phyloP scores from a whole-genome alignment of 495 filamentous ascomycete genomes.

The Bathelium albidoporum region DNA sequence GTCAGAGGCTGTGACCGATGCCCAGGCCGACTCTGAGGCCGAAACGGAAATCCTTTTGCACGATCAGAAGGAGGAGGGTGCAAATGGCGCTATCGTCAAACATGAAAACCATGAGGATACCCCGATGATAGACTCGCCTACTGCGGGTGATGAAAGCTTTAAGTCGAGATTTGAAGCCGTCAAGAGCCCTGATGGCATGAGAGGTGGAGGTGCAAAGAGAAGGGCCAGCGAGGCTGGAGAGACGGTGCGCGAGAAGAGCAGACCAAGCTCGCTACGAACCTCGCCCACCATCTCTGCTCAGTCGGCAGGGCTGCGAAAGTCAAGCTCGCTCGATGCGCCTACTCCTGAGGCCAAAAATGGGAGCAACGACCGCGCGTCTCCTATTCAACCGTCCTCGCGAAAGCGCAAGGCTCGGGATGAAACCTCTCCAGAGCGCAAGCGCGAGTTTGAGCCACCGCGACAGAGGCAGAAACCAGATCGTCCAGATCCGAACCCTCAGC shows the following conservation, averaged over 20 bases:
- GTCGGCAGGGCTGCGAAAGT: not conserved
- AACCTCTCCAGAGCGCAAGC: not conserved
- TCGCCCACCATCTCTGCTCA: not conserved
- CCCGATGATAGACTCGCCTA: constrained; percentile 1
- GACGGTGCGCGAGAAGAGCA: not conserved
- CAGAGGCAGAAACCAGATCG: not conserved
- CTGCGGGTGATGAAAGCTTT: not conserved
- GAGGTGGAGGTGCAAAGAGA: not conserved
- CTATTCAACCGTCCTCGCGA: not conserved
- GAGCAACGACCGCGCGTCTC: not conserved
- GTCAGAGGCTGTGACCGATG: not conserved
- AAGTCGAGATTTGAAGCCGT: not conserved
- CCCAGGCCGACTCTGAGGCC: constrained; percentile 5
- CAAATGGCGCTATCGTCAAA: constrained; percentile 1
- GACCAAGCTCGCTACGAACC: not conserved
- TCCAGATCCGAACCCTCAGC: not conserved
- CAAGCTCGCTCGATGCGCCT: not conserved
- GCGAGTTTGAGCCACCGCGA: not conserved
- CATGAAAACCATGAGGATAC: not conserved
- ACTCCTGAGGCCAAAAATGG: not conserved
- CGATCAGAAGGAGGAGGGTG: constrained; percentile 3
- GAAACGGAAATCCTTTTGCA: constrained; percentile 6
- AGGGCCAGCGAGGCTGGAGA: not conserved
- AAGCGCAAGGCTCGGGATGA: constrained; percentile 2
- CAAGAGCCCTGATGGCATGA: constrained; percentile 2